Percentiles rank a stretch among this genome's conserved stretches.
phyloP scores from a whole-genome alignment of 805 yeast genomes.

The Starmera dryadoides region DNA sequence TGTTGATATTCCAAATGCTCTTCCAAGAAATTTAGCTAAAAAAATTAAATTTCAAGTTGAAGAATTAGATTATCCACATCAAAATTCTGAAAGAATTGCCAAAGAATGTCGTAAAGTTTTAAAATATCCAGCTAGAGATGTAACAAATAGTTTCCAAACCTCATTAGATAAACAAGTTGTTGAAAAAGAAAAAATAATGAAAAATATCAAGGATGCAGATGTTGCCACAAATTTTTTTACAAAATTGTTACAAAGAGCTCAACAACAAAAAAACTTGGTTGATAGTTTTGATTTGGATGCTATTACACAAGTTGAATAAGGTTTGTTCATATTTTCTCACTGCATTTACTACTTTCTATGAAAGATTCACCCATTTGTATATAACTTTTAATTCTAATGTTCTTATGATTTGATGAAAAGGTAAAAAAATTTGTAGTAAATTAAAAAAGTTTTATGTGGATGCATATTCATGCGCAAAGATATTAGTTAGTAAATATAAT shows the following conservation, averaged over 20 bases:
- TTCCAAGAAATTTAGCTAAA: conserved; percentile 73
- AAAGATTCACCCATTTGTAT: too few species aligned
- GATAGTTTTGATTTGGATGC: conserved; percentile 36
- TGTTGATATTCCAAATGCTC: conserved; percentile 81
- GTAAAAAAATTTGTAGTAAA: too few species aligned
- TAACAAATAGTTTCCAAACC: conserved; percentile 61
- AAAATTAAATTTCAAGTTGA: conserved; percentile 59
- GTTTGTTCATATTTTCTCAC: too few species aligned
- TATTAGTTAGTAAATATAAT: too few species aligned
- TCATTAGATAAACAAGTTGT: conserved; percentile 53
- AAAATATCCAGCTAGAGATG: conserved; percentile 75
- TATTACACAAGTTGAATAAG: conserved; percentile 5
- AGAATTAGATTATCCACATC: conserved; percentile 68
- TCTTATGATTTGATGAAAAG: too few species aligned
- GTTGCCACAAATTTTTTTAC: conserved; percentile 48
- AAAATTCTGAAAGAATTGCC: conserved; percentile 70
- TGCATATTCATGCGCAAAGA: too few species aligned
- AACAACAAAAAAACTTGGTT: conserved; percentile 33
- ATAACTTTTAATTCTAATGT: too few species aligned
- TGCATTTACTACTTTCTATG: too few species aligned
- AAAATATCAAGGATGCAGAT: conserved; percentile 47
- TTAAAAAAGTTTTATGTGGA: too few species aligned
- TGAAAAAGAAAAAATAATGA: conserved; percentile 49
- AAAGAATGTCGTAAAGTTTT: conserved; percentile 79
- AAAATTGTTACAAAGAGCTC: conserved; percentile 36